Conservation (phyloP, 108 stramenopile genomes). For the Pinguiococcus pyrenoidosus region DNA sequence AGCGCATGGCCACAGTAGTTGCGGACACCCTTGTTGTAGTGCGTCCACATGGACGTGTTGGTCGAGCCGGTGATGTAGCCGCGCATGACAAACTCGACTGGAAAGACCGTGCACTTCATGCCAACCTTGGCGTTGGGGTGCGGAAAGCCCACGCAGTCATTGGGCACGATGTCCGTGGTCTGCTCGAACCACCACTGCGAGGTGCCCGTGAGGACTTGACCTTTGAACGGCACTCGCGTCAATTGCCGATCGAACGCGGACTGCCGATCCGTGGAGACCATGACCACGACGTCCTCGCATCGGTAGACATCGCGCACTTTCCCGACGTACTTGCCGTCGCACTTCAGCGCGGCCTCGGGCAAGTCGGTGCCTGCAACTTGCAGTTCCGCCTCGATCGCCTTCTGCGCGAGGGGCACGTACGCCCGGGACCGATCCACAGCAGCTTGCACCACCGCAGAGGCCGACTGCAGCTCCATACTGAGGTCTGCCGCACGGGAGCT, state of each 20-base stretch:
- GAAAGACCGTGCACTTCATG: constrained; percentile 79
- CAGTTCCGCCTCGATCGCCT: too few relatives aligned
- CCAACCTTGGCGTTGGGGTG: constrained; percentile 86
- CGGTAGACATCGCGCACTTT: constrained; percentile 45
- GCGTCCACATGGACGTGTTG: constrained; percentile 93
- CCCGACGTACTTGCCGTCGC: too few relatives aligned
- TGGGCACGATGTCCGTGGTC: constrained; percentile 71
- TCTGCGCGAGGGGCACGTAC: too few relatives aligned
- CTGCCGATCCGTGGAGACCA: constrained; percentile 94
- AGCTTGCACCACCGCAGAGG: too few relatives aligned
- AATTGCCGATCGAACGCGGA: constrained; percentile 93
- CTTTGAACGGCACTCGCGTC: constrained; percentile 88
- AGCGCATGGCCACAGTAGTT: constrained; percentile 84
- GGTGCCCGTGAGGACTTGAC: constrained; percentile 80
- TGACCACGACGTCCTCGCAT: constrained; percentile 42
- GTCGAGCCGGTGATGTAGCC: constrained; percentile 89
- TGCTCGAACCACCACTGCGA: constrained; percentile 76
- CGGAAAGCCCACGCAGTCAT: constrained; percentile 73
- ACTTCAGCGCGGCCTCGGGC: too few relatives aligned
- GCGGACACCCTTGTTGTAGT: constrained; percentile 81
- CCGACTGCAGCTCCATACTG: too few relatives aligned
- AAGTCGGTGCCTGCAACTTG: too few relatives aligned
- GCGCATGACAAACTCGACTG: constrained; percentile 91
- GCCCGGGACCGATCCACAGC: too few relatives aligned
- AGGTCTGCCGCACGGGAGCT: too few relatives aligned